Percentiles rank a stretch among this genome's conserved stretches.
phyloP scores from a whole-genome alignment of 768 basidiomycete species.

The Phylloporus rhodoxanthus region DNA sequence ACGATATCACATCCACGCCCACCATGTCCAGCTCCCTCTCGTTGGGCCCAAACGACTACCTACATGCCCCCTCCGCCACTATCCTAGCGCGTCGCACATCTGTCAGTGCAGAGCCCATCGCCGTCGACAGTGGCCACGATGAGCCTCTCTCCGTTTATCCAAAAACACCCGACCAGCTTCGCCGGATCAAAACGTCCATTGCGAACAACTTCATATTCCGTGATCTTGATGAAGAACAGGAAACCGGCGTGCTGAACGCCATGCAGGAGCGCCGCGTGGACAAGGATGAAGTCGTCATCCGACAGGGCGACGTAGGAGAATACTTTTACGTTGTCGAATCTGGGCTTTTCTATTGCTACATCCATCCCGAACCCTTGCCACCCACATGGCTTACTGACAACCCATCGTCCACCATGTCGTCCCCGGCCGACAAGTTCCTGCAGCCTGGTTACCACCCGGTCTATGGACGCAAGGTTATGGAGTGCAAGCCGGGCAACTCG shows the following conservation, averaged over 20 bases:
- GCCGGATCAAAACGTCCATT: constrained; percentile 83
- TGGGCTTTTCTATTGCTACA: constrained; percentile 80
- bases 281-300: constrained; percentile 83
- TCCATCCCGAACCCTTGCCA: constrained; percentile 60
- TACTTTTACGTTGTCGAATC: constrained; percentile 96
- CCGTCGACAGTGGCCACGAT: constrained; percentile 61
- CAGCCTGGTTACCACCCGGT: constrained; percentile 62
- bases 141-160: constrained; percentile 68
- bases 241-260: constrained; percentile 85
- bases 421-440: constrained; percentile 49
- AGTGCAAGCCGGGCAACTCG: constrained; percentile 77
- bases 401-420: constrained; percentile 32
- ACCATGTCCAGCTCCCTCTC: constrained; percentile 38
- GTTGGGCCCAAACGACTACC: constrained; percentile 51
- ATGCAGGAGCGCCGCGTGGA: constrained; percentile 82
- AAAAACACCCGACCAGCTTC: constrained; percentile 80
- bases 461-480: constrained; percentile 77
- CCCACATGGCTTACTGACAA: constrained; percentile 50
- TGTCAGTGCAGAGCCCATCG: constrained; percentile 93
- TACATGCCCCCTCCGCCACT: constrained; percentile 69
- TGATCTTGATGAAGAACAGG: constrained; percentile 94
- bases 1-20: constrained; percentile 41
- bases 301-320: constrained; percentile 95
- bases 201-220: constrained; percentile 90
- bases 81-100: constrained; percentile 89